phyloP scores from a whole-genome alignment of 176 grass and related monocot species.

The Oryza glaberrima region DNA sequence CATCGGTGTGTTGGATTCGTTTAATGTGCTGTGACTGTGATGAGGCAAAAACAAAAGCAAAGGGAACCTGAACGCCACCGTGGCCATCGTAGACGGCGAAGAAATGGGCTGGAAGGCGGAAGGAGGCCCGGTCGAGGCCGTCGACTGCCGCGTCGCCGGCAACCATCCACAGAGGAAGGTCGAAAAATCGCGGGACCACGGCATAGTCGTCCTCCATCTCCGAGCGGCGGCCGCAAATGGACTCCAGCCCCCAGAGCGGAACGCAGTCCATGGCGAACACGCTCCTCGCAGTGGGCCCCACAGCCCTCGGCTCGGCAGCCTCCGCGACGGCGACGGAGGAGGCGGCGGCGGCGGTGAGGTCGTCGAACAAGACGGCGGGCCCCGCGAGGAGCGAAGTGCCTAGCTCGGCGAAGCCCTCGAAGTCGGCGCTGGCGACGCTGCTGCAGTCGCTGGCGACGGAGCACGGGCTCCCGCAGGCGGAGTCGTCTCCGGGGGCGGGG shows the following conservation, averaged over 20 bases:
- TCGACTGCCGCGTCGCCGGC: constrained; percentile 54
- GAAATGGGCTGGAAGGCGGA: constrained; percentile 74
- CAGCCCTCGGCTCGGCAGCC: background rate
- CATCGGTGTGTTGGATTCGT: background rate
- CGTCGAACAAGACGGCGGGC: constrained; percentile 29
- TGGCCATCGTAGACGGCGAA: constrained; percentile 89
- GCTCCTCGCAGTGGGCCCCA: constrained; percentile 35
- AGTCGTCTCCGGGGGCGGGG: background rate
- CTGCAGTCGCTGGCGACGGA: constrained; percentile 84
- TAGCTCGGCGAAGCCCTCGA: constrained; percentile 52
- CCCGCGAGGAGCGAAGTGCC: constrained; percentile 2
- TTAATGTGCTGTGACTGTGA: background rate
- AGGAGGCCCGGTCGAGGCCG: constrained; percentile 61
- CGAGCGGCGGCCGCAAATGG: constrained; percentile 65
- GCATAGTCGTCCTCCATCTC: constrained; percentile 89
- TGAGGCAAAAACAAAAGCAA: background rate
- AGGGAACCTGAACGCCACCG: constrained; percentile 63
- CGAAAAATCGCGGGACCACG: constrained; percentile 47
- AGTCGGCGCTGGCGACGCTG: constrained; percentile 72
- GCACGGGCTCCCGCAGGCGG: constrained; percentile 58
- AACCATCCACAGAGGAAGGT: constrained; percentile 72
- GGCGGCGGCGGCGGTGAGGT: constrained; percentile 26
- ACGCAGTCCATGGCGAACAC: constrained; percentile 66
- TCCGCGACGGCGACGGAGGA: background rate
- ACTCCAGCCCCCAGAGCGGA: constrained; percentile 75